phyloP scores from a whole-genome alignment of 768 basidiomycete genomes.

The Rhizopogon rudus region DNA sequence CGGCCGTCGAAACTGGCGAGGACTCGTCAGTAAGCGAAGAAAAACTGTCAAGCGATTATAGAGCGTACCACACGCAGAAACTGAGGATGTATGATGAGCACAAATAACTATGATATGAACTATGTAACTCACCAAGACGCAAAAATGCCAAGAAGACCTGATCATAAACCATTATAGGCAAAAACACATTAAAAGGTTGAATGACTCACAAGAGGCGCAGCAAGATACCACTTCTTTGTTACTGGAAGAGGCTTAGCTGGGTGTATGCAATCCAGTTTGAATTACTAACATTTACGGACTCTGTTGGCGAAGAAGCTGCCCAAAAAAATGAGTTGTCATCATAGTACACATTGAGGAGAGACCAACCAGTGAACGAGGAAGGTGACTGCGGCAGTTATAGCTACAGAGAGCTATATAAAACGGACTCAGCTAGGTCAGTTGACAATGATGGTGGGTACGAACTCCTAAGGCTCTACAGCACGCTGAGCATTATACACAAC shows the following conservation, averaged over 20 bases:
- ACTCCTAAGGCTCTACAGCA: constrained; percentile 22
- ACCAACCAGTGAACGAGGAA: constrained; percentile 30
- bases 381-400: constrained; percentile 24
- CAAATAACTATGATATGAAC: background rate
- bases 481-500: background rate
- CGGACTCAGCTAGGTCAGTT: background rate
- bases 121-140: constrained; percentile 23
- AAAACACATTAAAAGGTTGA: background rate
- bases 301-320: constrained; percentile 28
- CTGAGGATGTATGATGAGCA: constrained; percentile 6
- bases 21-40: background rate
- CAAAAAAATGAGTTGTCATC: background rate
- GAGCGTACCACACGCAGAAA: constrained; percentile 25
- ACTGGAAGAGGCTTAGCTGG: constrained; percentile 14
- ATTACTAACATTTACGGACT: constrained; percentile 26
- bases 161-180: background rate
- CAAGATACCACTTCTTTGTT: constrained; percentile 28
- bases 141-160: constrained; percentile 28
- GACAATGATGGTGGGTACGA: background rate
- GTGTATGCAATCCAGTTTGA: background rate
- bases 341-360: background rate
- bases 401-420: constrained; percentile 23
- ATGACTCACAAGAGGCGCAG: constrained; percentile 22
- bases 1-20: constrained; percentile 23
- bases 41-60: background rate